Evolutionary conservation across 805 yeast genomes (phyloP), one percentile per base, ranked within the genome.

Genomic region (Nematodospora valgi): DNA sequence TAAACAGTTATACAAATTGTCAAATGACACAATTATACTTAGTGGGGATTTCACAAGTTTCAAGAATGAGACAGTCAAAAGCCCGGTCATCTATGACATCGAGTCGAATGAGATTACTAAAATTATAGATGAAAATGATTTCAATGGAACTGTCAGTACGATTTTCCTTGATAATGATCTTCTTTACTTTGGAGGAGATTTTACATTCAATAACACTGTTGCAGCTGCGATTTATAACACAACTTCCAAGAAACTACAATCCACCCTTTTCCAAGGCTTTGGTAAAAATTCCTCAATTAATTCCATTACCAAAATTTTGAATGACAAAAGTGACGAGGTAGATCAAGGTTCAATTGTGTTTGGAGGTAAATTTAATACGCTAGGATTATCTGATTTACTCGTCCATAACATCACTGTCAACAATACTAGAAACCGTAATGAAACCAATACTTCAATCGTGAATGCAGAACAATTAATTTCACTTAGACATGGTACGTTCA

Each of bases 181-280:
- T 15, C 70, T 86, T 0, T 87, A 85, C 50, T 72, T 86, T 32
- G 98, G 97, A 7, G 98, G 98, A 14, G 70, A 75, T 40, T 76
- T 91, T 45, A 54, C 68, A 5, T 79, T 67, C 52, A 66, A 74
- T 37, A 55, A 62, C 30, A 66, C 79, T 6, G 49, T 67, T 45
- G 82, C 87, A 33, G 83, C 76, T 0, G 80, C 84, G 7, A 59
- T 78, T 4, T 91, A 86, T 70, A 71, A 86, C 56, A 49, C 62
- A 11, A 44, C 70, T 0, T 46, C 70, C 3, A 47, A 66, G 14
- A 21, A 56, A 2, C 58, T 85, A 25, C 33, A 50, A 2, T 52
- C 70, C 6, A 63, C 86, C 3, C 81, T 84, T 0, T 93, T 91
- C 58, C 70, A 73, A 19, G 98, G 98, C 0, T 87, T 91, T 52